Percentiles rank a stretch among this genome's conserved stretches.
These are phyloP conservation scores for Bryoerythrophyllum caledonicum DNA, from an alignment of 225 moss, liverwort and hornwort genomes.

Conservation along the genomic window DNA sequence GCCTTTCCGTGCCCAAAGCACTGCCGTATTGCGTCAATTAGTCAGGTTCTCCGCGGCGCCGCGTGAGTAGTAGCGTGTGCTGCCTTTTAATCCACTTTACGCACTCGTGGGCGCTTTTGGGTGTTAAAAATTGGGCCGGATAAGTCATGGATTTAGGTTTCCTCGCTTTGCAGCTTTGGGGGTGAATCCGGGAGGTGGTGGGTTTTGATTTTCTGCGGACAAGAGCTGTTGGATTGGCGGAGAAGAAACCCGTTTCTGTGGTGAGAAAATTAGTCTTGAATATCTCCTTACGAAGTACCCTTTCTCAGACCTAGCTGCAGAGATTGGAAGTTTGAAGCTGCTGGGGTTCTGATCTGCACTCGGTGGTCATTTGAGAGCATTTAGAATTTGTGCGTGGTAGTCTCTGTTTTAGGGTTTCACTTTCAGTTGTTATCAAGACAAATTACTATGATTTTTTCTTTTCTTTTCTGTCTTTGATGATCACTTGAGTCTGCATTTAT, in stretches of 20 bases:
- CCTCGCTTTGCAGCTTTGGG: background rate
- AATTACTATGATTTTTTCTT: background rate
- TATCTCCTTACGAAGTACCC: background rate
- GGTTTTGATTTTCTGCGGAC: constrained; percentile 2
- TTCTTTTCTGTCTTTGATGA: background rate
- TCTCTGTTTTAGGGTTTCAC: constrained; percentile 47
- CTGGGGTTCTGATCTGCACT: background rate
- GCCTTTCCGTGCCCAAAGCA: background rate
- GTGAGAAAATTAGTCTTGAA: constrained; percentile 18
- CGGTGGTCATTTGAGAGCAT: background rate
- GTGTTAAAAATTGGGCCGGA: background rate
- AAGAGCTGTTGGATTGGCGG: background rate
- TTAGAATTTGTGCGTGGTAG: background rate
- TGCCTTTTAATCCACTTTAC: background rate
- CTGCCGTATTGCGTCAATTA: background rate
- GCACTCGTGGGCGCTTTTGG: too few relatives aligned
- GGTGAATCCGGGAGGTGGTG: background rate
- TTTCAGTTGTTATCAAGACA: background rate
- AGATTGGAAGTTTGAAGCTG: background rate
- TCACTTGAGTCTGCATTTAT: background rate
- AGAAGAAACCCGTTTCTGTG: background rate
- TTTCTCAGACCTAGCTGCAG: constrained; percentile 7
- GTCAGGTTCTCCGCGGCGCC: background rate
- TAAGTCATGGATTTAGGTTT: constrained; percentile 9
- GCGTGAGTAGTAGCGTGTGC: background rate